phyloP scores from a whole-genome alignment of 352 stramenopile genomes.

The Pythium monospermum region DNA sequence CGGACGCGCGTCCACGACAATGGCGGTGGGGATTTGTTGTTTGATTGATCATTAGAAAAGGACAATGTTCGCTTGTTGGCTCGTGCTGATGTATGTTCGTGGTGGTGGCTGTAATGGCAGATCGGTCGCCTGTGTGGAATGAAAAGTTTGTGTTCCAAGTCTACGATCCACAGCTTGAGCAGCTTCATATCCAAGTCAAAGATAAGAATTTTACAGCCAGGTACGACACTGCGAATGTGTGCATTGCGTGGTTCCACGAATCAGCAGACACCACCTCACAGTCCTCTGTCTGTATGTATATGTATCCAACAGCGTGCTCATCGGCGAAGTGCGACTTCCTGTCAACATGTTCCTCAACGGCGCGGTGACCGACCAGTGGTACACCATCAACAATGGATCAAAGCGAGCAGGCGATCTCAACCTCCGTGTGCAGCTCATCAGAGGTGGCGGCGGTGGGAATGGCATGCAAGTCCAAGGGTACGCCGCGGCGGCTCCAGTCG shows the following conservation, averaged over 20 bases:
- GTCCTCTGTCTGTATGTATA: neutral
- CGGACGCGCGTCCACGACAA: conserved; percentile 84
- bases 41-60: neutral
- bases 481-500: neutral
- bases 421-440: conserved; percentile 65
- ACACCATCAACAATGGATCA: conserved; percentile 63
- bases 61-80: too few species aligned
- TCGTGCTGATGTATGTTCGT: neutral
- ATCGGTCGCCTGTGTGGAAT: conserved; percentile 75
- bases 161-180: conserved; percentile 66
- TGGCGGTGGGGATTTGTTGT: conserved; percentile 39
- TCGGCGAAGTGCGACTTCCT: conserved; percentile 65
- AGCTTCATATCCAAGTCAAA: conserved; percentile 73
- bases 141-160: conserved; percentile 78
- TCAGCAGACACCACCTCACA: neutral
- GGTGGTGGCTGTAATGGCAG: conserved; percentile 23
- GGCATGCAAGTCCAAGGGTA: neutral
- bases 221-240: conserved; percentile 5
- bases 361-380: conserved; percentile 74
- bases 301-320: conserved; percentile 37
- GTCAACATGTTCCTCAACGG: conserved; percentile 71
- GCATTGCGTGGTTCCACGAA: neutral
- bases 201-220: conserved; percentile 81
- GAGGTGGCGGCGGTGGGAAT: conserved; percentile 2
- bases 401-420: conserved; percentile 74